These are phyloP conservation scores for Serendipita vermifera DNA, from an alignment of 768 basidiomycete genomes.

Conservation along the genomic window DNA sequence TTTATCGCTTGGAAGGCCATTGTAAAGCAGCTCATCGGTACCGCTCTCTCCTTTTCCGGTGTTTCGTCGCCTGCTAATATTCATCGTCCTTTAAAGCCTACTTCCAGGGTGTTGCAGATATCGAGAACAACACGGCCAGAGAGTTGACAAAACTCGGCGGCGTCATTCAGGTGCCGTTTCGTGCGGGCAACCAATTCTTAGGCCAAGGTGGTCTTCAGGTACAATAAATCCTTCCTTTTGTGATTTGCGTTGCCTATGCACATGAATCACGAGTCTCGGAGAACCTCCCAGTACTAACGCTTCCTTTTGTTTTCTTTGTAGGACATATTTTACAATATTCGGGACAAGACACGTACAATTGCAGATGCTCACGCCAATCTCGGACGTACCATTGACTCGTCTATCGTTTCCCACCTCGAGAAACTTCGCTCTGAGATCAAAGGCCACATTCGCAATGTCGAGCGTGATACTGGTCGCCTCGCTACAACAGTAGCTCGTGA, in stretches of 20 bases:
- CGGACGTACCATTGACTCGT: conserved; percentile 89
- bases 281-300: too few species aligned
- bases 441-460: conserved; percentile 92
- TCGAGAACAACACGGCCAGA: conserved; percentile 86
- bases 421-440: conserved; percentile 93
- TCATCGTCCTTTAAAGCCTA: too few species aligned
- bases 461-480: conserved; percentile 90
- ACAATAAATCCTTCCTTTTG: conserved; percentile 16
- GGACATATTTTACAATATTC: conserved; percentile 86
- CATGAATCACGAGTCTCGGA: too few species aligned
- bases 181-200: conserved; percentile 90
- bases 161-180: conserved; percentile 95
- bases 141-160: conserved; percentile 85
- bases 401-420: conserved; percentile 94
- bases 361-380: conserved; percentile 96
- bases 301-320: too few species aligned
- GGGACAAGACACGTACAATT: conserved; percentile 84
- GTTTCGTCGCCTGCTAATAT: too few species aligned
- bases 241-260: too few species aligned
- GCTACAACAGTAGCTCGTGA: conserved; percentile 87
- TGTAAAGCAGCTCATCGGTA: conserved; percentile 89
- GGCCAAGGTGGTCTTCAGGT: conserved; percentile 94
- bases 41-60: too few species aligned
- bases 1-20: conserved; percentile 93
- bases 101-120: conserved; percentile 53